A percentile compares a stretch with the other conserved stretches of the same genome.
Evolutionary conservation across 192 early-diverging fungal genomes (phyloP).

Genomic region (Dissophora ornata): DNA sequence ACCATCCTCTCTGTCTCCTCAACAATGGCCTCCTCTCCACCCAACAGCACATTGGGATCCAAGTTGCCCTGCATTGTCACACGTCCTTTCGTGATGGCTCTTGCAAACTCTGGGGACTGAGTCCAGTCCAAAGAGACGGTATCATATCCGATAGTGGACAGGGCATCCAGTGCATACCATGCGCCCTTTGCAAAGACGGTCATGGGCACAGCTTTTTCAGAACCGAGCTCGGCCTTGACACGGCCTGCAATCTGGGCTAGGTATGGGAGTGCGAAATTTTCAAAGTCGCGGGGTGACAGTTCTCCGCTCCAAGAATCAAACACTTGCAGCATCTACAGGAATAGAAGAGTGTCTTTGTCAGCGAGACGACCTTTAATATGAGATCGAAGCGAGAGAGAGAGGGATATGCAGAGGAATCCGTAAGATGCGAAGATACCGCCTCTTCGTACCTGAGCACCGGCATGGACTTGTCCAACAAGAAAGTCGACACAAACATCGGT

Average conservation of each 20-base stretch:
- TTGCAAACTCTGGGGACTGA: slow-evolving; percentile 71
- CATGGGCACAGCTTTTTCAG: slow-evolving; percentile 75
- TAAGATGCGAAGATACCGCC: background rate
- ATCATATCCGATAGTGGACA: slow-evolving; percentile 79
- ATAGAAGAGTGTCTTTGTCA: no score
- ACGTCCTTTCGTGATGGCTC: slow-evolving; percentile 53
- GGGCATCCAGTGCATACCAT: slow-evolving; percentile 82
- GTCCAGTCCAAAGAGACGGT: slow-evolving; percentile 94
- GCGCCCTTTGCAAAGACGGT: slow-evolving; percentile 92
- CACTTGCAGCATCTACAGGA: slow-evolving; percentile 88
- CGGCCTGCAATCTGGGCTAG: slow-evolving; percentile 78
- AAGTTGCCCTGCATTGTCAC: slow-evolving; percentile 94
- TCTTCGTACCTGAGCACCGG: slow-evolving; percentile 95
- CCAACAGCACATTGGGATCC: slow-evolving; percentile 88
- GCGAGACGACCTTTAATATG: no score
- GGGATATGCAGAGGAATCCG: no score
- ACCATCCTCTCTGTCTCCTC: slow-evolving; percentile 82
- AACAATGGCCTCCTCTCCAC: slow-evolving; percentile 72
- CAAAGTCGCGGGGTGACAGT: slow-evolving; percentile 82
- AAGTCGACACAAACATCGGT: slow-evolving; percentile 88
- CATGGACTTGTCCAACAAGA: slow-evolving; percentile 90
- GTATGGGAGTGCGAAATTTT: slow-evolving; percentile 88
- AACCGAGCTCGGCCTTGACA: slow-evolving; percentile 70
- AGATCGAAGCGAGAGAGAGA: no score
- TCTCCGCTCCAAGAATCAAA: slow-evolving; percentile 97